A percentile compares a stretch with the other conserved stretches of the same genome.
Evolutionary conservation across 192 early-diverging fungal genomes (phyloP).

Genomic region (Mortierella claussenii): DNA sequence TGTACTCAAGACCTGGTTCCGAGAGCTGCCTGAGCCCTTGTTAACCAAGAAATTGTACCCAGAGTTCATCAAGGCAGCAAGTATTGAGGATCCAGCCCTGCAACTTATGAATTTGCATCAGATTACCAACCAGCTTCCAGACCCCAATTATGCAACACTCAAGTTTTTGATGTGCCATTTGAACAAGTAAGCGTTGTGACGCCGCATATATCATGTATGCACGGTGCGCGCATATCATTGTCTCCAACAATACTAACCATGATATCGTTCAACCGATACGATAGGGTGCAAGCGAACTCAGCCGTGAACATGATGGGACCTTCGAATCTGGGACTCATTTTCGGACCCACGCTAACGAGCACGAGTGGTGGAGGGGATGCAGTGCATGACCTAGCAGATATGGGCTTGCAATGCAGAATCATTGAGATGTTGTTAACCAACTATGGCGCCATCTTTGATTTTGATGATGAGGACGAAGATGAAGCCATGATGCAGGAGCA

Average conservation of each 20-base stretch:
- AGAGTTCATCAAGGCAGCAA: constrained; percentile 77
- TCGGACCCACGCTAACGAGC: constrained; percentile 87
- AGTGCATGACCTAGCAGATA: constrained; percentile 60
- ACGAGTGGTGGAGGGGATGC: constrained; percentile 54
- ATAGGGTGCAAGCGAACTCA: constrained; percentile 81
- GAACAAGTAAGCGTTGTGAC: constrained; percentile 67
- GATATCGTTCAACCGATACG: too few relatives aligned
- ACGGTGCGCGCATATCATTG: too few relatives aligned
- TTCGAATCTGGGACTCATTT: constrained; percentile 90
- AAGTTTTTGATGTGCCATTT: constrained; percentile 85
- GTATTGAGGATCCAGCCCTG: constrained; percentile 68
- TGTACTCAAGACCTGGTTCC: constrained; percentile 93
- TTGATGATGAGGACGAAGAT: constrained; percentile 56
- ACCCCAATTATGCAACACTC: constrained; percentile 87
- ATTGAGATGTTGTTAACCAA: constrained; percentile 75
- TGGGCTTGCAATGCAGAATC: constrained; percentile 69
- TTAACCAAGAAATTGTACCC: constrained; percentile 76
- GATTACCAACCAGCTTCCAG: constrained; percentile 78
- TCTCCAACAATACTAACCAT: too few relatives aligned
- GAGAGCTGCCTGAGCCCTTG: constrained; percentile 92
- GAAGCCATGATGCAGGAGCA: constrained; percentile 8
- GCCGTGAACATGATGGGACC: constrained; percentile 88
- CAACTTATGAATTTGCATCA: constrained; percentile 78
- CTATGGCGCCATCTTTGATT: constrained; percentile 76
- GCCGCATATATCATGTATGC: too few relatives aligned